Evolutionary conservation across 192 early-diverging fungal genomes (phyloP).

Genomic region (Cladochytrium replicatum): DNA sequence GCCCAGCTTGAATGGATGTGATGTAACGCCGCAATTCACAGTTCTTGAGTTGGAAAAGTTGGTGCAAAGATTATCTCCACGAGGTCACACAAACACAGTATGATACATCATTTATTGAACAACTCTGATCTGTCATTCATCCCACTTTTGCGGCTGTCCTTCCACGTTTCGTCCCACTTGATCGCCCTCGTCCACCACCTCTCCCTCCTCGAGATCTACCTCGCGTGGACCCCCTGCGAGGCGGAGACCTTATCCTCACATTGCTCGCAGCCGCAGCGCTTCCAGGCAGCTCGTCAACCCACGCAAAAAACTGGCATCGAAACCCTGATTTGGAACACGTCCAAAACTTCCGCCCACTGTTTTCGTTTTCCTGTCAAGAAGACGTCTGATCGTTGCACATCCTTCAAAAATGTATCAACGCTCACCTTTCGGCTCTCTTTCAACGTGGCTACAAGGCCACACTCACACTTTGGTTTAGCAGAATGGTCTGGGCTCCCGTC

Average conservation of each 20-base stretch:
- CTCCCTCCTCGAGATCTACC: background rate
- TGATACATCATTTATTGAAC: too few species aligned
- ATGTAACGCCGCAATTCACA: too few species aligned
- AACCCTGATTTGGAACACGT: slow-evolving; percentile 31
- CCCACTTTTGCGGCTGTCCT: background rate
- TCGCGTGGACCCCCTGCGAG: background rate
- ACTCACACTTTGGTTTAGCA: slow-evolving; percentile 37
- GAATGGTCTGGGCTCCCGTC: background rate
- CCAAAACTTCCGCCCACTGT: slow-evolving; percentile 43
- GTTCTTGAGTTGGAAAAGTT: too few species aligned
- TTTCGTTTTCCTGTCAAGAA: slow-evolving; percentile 20
- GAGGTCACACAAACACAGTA: too few species aligned
- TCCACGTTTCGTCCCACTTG: background rate
- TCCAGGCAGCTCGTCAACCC: slow-evolving; percentile 27
- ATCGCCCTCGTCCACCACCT: background rate
- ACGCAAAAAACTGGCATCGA: slow-evolving; percentile 28
- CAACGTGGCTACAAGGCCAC: slow-evolving; percentile 28
- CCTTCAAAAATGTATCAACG: background rate
- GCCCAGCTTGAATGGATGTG: too few species aligned
- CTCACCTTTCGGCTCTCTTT: slow-evolving; percentile 11
- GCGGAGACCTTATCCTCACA: slow-evolving; percentile 21
- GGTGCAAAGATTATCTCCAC: too few species aligned
- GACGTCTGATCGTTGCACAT: background rate
- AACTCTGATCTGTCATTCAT: too few species aligned
- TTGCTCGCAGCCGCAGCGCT: too few species aligned